Base-by-base conservation (phyloP, 2,329 filamentous ascomycete genomes). In the Apiospora phragmitis region DNA sequence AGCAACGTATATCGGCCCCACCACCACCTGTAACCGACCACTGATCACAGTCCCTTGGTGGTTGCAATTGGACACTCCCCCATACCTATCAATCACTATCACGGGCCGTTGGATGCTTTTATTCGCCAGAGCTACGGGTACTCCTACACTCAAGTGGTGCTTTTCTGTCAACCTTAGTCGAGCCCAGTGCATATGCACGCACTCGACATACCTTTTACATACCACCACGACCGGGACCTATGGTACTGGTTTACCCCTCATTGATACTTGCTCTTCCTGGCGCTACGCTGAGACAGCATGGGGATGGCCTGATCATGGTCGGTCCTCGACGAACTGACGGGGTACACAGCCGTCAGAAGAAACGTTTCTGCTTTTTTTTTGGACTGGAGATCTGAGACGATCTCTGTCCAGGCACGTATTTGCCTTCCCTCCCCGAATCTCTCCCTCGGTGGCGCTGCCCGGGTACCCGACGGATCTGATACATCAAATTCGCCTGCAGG, bases 81-180 rank as follows among this genome's bases (percentile, higher is more conserved):
- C 29, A 35, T 59, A 59, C 51, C 51, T 59, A 29, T 59, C 51
- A 59, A 29, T 59, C 51, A 59, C 51, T 59, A 59, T 59, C 51
- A 59, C 51, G 29, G 51, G 51, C 51, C 51, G 16, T 59, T 16
- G 29, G 29, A 35, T 11, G 51, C 16, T 21, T 59, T 29, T 7
- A 59, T 59, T 59, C 51, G 51, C 16, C 51, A 59, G 51, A 59
- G 32, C 18, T 7, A n/a, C 47, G 51, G 29, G 16, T 11, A 35
- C 51, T 21, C 29, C 35, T 21, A 29, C 16, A 59, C 32, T 16
- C 49, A 55, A 55, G 26, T 26, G 47, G 26, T 32, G 49, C 49
- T 9, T 18, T 49, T 51, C 24, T 51, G 47, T 26, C 47, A 16
- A 51, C 24, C 47, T 47, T 47, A 47, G 18, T 47, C 47, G 47